phyloP scores from a whole-genome alignment of 805 yeast species.

The Yarrowia sp. region DNA sequence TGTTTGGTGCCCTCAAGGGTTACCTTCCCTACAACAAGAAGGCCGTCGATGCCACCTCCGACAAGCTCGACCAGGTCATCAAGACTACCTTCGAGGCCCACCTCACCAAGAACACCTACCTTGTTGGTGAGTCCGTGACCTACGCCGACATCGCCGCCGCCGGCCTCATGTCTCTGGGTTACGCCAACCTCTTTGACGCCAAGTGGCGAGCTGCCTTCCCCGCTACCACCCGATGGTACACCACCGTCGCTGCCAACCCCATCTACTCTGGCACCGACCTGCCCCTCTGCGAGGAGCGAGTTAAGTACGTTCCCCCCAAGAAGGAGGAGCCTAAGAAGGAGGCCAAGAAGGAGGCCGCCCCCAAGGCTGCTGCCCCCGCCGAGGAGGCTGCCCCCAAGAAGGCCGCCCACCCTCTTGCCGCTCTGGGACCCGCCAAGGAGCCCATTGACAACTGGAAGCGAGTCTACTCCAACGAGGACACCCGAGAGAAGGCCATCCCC shows the following conservation, averaged over 20 bases:
- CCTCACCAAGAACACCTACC: slow-evolving; percentile 64
- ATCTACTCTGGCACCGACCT: slow-evolving; percentile 58
- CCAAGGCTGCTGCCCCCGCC: slow-evolving; percentile 50
- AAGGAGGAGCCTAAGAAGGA: slow-evolving; percentile 70
- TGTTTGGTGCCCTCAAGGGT: slow-evolving; percentile 70
- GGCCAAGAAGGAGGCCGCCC: slow-evolving; percentile 49
- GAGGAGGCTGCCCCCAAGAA: slow-evolving; percentile 65
- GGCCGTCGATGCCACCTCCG: slow-evolving; percentile 57
- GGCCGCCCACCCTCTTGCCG: slow-evolving; percentile 90
- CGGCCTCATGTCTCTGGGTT: slow-evolving; percentile 59
- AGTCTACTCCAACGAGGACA: slow-evolving; percentile 94
- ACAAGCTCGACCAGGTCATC: slow-evolving; percentile 53
- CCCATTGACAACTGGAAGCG: slow-evolving; percentile 95
- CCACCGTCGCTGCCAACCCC: slow-evolving; percentile 58
- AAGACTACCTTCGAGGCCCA: slow-evolving; percentile 49
- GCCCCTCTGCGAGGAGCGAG: slow-evolving; percentile 68
- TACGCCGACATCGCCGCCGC: slow-evolving; percentile 69
- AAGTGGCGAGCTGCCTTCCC: slow-evolving; percentile 72
- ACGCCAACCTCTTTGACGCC: slow-evolving; percentile 64
- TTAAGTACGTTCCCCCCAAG: slow-evolving; percentile 72
- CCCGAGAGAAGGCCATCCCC: slow-evolving; percentile 91
- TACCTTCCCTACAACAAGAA: slow-evolving; percentile 80
- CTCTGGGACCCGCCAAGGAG: slow-evolving; percentile 73
- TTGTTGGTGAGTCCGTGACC: slow-evolving; percentile 71
- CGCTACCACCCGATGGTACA: slow-evolving; percentile 72